Evolutionary conservation across 192 early-diverging fungal genomes (phyloP), one percentile per base, ranked within the genome.

Genomic region (Phycomyces blakesleeanus): DNA sequence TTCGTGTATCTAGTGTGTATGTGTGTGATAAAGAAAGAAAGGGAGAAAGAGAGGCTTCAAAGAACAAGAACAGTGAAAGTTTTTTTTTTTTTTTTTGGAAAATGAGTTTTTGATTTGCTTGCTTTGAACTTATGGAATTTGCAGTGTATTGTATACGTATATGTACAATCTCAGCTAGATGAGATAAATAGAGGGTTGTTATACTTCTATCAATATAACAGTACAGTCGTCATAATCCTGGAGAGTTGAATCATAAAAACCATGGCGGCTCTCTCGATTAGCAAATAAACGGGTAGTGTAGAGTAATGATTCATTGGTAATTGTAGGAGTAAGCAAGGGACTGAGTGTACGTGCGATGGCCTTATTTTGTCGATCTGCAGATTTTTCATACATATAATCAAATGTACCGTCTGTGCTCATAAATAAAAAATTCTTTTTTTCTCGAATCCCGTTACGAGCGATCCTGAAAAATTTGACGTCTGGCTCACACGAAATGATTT

Each of bases 191-290:
- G 29, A 34, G 29, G 29, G 29, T 34, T 34, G 29, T 34, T 34
- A 34, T 34, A 34, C 29, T 34, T 34, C 29, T 34, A 34, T 34
- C 29, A 34, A 18, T n/a, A 47, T 14, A 14, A 47, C 44, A 11
- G 82, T 84, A 69, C 80, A 84, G 63, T 84, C 82, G 57, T 84
- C 82, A 61, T 81, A 84, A 49, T 81, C 82, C 55, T 84, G 79
- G 24, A 84, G 72, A 16, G 77, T 79, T 10, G 76, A 76, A 12
- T 75, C 72, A 47, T 80, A 84, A 18, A 84, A 66, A 0, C 66
- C 67, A 16, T 68, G 61, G 11, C 55, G 72, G 5, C 68, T 57
- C 57, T 84, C 82, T 47, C 82, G 71, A 56, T 84, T 74, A 20
- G 75, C 73, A 11, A 84, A 71, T 27, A 72, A 72, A 34, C 67